These are phyloP conservation scores for Rhodotorula sp. DNA, from an alignment of 1,284 basidiomycete genomes.

Conservation along the genomic window DNA sequence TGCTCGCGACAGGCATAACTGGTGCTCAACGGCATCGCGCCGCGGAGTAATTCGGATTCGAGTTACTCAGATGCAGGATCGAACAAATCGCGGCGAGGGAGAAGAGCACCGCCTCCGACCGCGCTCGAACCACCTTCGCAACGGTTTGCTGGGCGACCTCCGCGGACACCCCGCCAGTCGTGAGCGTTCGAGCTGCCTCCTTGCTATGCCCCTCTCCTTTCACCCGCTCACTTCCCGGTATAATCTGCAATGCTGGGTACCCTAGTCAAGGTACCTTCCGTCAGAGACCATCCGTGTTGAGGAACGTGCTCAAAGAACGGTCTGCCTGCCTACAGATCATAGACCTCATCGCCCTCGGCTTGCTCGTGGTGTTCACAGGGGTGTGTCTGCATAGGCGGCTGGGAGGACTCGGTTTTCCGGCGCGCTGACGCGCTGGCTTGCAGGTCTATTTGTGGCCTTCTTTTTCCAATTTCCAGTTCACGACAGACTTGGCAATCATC, in stretches of 20 bases:
- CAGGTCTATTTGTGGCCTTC: slow-evolving; percentile 5
- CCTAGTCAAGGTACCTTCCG: not conserved
- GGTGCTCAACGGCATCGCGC: too few relatives aligned
- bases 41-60: too few relatives aligned
- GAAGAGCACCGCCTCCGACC: too few relatives aligned
- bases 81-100: too few relatives aligned
- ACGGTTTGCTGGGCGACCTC: not conserved
- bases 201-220: not conserved
- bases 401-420: not conserved
- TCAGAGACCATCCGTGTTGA: too few relatives aligned
- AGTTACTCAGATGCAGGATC: too few relatives aligned
- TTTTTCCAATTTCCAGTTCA: not conserved
- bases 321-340: not conserved
- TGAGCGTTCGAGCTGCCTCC: too few relatives aligned
- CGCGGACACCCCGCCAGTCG: not conserved
- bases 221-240: not conserved
- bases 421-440: too few relatives aligned
- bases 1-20: too few relatives aligned
- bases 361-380: not conserved
- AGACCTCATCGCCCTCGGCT: not conserved
- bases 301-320: not conserved
- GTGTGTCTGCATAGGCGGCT: not conserved
- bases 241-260: not conserved
- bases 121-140: too few relatives aligned
- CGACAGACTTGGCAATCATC: not conserved